Evolutionary conservation across 208 protist species (phyloP).

Genomic region (Vickermania ingenoplastis): DNA sequence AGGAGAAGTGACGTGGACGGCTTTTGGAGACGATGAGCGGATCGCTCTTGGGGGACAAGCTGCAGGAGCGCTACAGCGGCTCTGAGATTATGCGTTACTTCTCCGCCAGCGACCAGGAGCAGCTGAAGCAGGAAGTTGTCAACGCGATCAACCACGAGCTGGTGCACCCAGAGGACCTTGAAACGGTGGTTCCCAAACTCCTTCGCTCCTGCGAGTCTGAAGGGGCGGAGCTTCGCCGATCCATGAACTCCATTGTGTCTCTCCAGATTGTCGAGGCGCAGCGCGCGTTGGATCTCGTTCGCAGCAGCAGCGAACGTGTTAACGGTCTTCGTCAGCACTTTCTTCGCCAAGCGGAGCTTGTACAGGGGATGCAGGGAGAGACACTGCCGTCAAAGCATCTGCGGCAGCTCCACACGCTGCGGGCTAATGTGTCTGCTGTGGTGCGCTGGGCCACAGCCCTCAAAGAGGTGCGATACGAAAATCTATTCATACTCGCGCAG

Average conservation of each 20-base stretch:
- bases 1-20: no score
- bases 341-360: slow-evolving; percentile 64
- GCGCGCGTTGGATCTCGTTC: slow-evolving; percentile 62
- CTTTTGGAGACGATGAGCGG: no score
- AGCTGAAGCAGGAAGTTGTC: slow-evolving; percentile 55
- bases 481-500: slow-evolving; percentile 54
- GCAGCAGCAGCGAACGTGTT: slow-evolving; percentile 48
- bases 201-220: slow-evolving; percentile 62
- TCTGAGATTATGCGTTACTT: slow-evolving; percentile 65
- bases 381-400: slow-evolving; percentile 60
- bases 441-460: slow-evolving; percentile 75
- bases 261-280: slow-evolving; percentile 73
- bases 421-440: slow-evolving; percentile 71
- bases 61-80: slow-evolving; percentile 23
- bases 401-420: slow-evolving; percentile 61
- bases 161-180: slow-evolving; percentile 50
- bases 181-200: slow-evolving; percentile 65
- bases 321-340: slow-evolving; percentile 55
- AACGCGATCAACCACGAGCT: slow-evolving; percentile 72
- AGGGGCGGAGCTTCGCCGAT: slow-evolving; percentile 59
- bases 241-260: slow-evolving; percentile 72
- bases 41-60: neutral
- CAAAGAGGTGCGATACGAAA: slow-evolving; percentile 70
- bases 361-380: slow-evolving; percentile 57
- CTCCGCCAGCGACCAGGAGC: slow-evolving; percentile 36